Evolutionary conservation across 768 basidiomycete species (phyloP).

Genomic region (Suillus placidus): DNA sequence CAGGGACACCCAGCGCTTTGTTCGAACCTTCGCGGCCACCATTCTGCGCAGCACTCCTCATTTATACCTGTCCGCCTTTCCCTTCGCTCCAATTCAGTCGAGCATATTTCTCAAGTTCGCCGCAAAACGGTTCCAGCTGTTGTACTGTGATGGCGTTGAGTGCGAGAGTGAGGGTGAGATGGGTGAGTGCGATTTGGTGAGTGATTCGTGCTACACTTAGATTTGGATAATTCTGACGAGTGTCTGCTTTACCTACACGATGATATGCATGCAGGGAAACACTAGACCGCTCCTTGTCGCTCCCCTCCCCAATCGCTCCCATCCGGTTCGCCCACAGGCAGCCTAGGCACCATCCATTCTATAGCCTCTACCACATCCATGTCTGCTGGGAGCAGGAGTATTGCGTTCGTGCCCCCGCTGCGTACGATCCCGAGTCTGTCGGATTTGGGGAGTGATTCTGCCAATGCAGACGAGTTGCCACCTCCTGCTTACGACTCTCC

Average conservation of each 20-base stretch:
- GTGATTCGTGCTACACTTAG: slow-evolving; percentile 26
- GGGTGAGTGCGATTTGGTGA: slow-evolving; percentile 91
- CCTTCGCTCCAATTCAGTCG: slow-evolving; percentile 29
- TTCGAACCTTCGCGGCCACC: slow-evolving; percentile 13
- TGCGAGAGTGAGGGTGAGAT: slow-evolving; percentile 80
- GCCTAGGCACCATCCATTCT: slow-evolving; percentile 72
- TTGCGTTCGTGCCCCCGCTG: slow-evolving; percentile 78
- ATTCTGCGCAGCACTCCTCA: slow-evolving; percentile 26
- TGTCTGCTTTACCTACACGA: not conserved
- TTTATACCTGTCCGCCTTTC: slow-evolving; percentile 28
- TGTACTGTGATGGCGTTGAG: slow-evolving; percentile 89
- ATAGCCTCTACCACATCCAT: slow-evolving; percentile 46
- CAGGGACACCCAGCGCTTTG: slow-evolving; percentile 16
- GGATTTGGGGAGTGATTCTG: slow-evolving; percentile 42
- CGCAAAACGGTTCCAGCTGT: slow-evolving; percentile 70
- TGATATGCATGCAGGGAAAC: slow-evolving; percentile 61
- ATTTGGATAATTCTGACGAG: not conserved
- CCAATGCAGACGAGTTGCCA: too few species aligned
- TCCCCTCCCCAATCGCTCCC: slow-evolving; percentile 50
- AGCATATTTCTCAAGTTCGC: slow-evolving; percentile 17
- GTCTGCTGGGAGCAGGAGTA: slow-evolving; percentile 62
- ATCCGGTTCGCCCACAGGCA: slow-evolving; percentile 50
- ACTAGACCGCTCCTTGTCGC: slow-evolving; percentile 63
- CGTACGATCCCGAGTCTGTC: slow-evolving; percentile 70
- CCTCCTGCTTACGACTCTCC: too few species aligned